A percentile compares a stretch with the other conserved stretches of the same genome.
These are phyloP conservation scores for Priceomyces haplophilus DNA, from an alignment of 805 yeast species.

Conservation along the genomic window DNA sequence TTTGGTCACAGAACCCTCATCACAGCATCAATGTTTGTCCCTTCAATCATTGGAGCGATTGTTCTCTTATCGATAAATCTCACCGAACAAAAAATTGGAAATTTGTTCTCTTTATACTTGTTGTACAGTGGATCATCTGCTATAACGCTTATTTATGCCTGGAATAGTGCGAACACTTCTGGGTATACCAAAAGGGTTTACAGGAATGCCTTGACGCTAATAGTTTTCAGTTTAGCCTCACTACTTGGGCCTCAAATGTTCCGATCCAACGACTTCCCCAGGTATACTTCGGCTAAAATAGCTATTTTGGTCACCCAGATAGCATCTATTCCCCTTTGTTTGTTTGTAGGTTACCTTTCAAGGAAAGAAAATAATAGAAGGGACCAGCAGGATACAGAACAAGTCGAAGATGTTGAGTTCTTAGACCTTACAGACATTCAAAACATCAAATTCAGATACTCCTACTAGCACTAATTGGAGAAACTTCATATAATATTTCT, in stretches of 20 bases:
- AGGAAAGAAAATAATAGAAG: constrained; percentile 50
- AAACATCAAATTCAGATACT: constrained; percentile 56
- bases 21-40: constrained; percentile 27
- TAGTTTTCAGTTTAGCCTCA: constrained; percentile 67
- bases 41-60: constrained; percentile 36
- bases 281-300: constrained; percentile 57
- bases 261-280: constrained; percentile 49
- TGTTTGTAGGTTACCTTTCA: constrained; percentile 42
- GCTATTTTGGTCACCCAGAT: constrained; percentile 51
- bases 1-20: constrained; percentile 26
- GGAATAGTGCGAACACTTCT: constrained; percentile 64
- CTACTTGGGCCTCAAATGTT: constrained; percentile 69
- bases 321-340: constrained; percentile 42
- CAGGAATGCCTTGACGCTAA: constrained; percentile 54
- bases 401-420: constrained; percentile 40
- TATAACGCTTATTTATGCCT: constrained; percentile 55
- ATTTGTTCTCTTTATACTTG: constrained; percentile 48
- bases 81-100: constrained; percentile 40
- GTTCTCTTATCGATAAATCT: constrained; percentile 34
- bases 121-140: constrained; percentile 56
- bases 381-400: constrained; percentile 24
- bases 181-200: constrained; percentile 74
- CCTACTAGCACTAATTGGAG: no score
- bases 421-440: constrained; percentile 59
- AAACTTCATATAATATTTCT: no score